Conservation (phyloP, 192 early-diverging fungal species). For the Gigaspora rosea region DNA sequence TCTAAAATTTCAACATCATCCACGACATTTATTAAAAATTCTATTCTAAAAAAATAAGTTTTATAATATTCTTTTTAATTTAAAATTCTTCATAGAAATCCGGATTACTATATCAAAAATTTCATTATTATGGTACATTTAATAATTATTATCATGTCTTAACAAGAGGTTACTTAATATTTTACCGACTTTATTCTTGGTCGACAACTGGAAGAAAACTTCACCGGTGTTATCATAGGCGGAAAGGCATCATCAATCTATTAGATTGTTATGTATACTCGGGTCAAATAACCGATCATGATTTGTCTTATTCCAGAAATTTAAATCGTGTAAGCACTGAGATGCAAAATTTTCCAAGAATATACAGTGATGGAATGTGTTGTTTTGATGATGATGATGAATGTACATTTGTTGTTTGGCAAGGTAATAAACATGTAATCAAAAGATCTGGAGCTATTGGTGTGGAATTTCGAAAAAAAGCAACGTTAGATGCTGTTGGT, state of each 20-base stretch:
- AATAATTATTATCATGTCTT: slow-evolving; percentile 41
- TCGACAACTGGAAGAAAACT: slow-evolving; percentile 30
- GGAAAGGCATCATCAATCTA: slow-evolving; percentile 33
- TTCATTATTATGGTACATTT: slow-evolving; percentile 33
- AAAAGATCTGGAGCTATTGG: not conserved
- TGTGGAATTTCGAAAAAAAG: not conserved
- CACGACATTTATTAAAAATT: not conserved
- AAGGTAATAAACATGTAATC: slow-evolving; percentile 38
- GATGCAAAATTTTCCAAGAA: slow-evolving; percentile 28
- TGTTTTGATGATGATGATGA: slow-evolving; percentile 44
- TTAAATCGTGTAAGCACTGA: not conserved
- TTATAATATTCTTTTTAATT: not conserved
- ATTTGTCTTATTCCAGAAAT: slow-evolving; percentile 37
- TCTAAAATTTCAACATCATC: too few relatives aligned
- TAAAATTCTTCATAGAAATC: slow-evolving; percentile 27
- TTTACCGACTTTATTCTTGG: slow-evolving; percentile 36
- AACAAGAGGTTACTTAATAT: slow-evolving; percentile 36
- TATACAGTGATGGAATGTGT: slow-evolving; percentile 40
- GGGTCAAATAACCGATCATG: slow-evolving; percentile 39
- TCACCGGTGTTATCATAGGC: slow-evolving; percentile 30
- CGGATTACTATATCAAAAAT: slow-evolving; percentile 42
- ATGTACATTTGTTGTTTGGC: slow-evolving; percentile 46
- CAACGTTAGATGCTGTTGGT: slow-evolving; percentile 1
- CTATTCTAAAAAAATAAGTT: too few relatives aligned
- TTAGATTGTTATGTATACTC: slow-evolving; percentile 46